phyloP scores from a whole-genome alignment of 495 filamentous ascomycete genomes.

The Neurospora sp. region DNA sequence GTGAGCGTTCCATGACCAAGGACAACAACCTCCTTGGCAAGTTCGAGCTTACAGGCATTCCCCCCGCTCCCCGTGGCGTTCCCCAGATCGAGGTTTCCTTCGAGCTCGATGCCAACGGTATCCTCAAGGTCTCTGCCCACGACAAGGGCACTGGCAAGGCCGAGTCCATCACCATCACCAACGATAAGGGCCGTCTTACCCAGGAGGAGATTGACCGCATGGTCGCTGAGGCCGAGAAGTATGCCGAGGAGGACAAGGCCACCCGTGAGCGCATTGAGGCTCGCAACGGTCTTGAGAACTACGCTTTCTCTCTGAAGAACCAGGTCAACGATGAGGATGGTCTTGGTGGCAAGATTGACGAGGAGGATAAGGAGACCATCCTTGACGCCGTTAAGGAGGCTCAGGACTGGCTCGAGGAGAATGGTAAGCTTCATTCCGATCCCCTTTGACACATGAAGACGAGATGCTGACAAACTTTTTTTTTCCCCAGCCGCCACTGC shows the following conservation, averaged over 20 bases:
- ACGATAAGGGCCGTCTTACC: slow-evolving; percentile 92
- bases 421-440: slow-evolving; percentile 28
- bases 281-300: slow-evolving; percentile 93
- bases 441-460: neutral
- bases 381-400: slow-evolving; percentile 96
- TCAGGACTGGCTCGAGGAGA: slow-evolving; percentile 96
- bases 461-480: slow-evolving; percentile 10
- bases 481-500: slow-evolving; percentile 53
- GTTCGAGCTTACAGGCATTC: slow-evolving; percentile 94
- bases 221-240: slow-evolving; percentile 95
- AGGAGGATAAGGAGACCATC: slow-evolving; percentile 97
- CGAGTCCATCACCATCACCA: slow-evolving; percentile 95
- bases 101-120: slow-evolving; percentile 95
- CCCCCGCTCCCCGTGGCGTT: slow-evolving; percentile 87
- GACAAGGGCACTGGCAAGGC: slow-evolving; percentile 97
- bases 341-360: slow-evolving; percentile 94
- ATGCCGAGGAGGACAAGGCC: slow-evolving; percentile 97
- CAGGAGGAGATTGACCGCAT: slow-evolving; percentile 98
- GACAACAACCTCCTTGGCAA: slow-evolving; percentile 96
- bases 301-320: slow-evolving; percentile 96
- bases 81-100: slow-evolving; percentile 98
- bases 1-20: slow-evolving; percentile 92
- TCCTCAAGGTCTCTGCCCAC: slow-evolving; percentile 86
- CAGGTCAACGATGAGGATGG: slow-evolving; percentile 97
- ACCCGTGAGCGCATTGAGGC: slow-evolving; percentile 89